A percentile compares a stretch with the other conserved stretches of the same genome.
Conservation (phyloP, 495 filamentous ascomycete genomes). For the Aspergillus steynii region DNA sequence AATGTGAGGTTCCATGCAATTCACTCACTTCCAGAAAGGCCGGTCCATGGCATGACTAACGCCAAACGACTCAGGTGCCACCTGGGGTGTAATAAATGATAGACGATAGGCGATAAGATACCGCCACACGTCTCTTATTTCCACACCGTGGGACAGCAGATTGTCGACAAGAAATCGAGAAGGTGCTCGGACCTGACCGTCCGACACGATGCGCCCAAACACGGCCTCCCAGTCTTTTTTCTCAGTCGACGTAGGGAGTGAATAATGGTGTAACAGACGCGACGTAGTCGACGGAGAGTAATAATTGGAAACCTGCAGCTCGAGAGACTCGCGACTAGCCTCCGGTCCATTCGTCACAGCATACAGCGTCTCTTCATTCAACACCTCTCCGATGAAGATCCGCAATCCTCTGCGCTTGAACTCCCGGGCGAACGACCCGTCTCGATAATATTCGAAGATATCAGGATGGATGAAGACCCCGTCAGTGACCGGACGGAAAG, state of each 20-base stretch:
- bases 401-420: conserved; percentile 40
- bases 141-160: conserved; percentile 21
- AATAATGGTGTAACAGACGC: conserved; percentile 37
- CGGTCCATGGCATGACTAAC: conserved; percentile 32
- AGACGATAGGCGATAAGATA: conserved; percentile 28
- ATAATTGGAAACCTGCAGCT: conserved; percentile 43
- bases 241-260: conserved; percentile 22
- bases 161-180: conserved; percentile 28
- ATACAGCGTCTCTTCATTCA: conserved; percentile 49
- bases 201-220: conserved; percentile 48
- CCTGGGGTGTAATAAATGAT: conserved; percentile 29
- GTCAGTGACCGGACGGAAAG: conserved; percentile 48
- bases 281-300: conserved; percentile 39
- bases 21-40: conserved; percentile 31
- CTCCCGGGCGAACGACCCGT: conserved; percentile 39
- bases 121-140: conserved; percentile 27
- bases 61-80: conserved; percentile 23
- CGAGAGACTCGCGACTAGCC: conserved; percentile 33
- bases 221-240: conserved; percentile 42
- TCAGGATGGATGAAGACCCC: conserved; percentile 38
- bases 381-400: conserved; percentile 49
- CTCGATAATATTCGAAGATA: conserved; percentile 41
- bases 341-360: conserved; percentile 34
- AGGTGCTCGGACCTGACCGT: conserved; percentile 45
- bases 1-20: neutral